phyloP scores from a whole-genome alignment of 768 basidiomycete genomes.

The Dacryopinax spathularia region DNA sequence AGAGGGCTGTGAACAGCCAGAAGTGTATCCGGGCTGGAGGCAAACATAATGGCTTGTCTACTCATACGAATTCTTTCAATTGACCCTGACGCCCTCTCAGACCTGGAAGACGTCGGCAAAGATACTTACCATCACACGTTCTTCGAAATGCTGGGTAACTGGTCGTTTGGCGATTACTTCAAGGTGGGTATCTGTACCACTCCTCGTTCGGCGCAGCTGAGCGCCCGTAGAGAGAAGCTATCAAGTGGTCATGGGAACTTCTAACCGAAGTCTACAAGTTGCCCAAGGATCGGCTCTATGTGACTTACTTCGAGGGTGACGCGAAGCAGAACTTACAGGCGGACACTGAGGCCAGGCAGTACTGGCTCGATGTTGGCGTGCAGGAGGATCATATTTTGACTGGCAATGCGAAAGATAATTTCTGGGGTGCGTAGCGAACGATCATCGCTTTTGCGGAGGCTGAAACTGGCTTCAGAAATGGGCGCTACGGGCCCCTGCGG shows the following conservation, averaged over 20 bases:
- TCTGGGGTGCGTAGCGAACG: slow-evolving; percentile 62
- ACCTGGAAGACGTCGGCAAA: slow-evolving; percentile 96
- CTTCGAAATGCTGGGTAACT: slow-evolving; percentile 99
- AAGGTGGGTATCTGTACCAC: slow-evolving; percentile 41
- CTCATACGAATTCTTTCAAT: slow-evolving; percentile 3
- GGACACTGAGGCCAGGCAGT: slow-evolving; percentile 74
- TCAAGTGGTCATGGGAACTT: slow-evolving; percentile 86
- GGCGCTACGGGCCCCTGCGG: slow-evolving; percentile 96
- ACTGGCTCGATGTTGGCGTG: slow-evolving; percentile 82
- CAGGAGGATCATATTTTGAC: slow-evolving; percentile 81
- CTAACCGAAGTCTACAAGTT: slow-evolving; percentile 80
- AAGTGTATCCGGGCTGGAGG: slow-evolving; percentile 98
- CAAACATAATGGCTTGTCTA: slow-evolving; percentile 71
- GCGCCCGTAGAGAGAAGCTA: slow-evolving; percentile 67
- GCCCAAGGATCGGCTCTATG: slow-evolving; percentile 81
- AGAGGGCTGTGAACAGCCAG: slow-evolving; percentile 89
- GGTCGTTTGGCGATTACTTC: slow-evolving; percentile 99
- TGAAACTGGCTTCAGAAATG: slow-evolving; percentile 54
- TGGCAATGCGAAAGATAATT: slow-evolving; percentile 93
- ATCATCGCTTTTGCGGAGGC: neutral
- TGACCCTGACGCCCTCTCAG: slow-evolving; percentile 29
- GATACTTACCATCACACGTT: slow-evolving; percentile 91
- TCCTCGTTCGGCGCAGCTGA: slow-evolving; percentile 5
- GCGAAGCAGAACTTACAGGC: slow-evolving; percentile 67
- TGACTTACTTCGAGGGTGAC: slow-evolving; percentile 97